Evolutionary conservation across 73 alveolate genomes (phyloP).

Genomic region (Blepharisma japonicum): DNA sequence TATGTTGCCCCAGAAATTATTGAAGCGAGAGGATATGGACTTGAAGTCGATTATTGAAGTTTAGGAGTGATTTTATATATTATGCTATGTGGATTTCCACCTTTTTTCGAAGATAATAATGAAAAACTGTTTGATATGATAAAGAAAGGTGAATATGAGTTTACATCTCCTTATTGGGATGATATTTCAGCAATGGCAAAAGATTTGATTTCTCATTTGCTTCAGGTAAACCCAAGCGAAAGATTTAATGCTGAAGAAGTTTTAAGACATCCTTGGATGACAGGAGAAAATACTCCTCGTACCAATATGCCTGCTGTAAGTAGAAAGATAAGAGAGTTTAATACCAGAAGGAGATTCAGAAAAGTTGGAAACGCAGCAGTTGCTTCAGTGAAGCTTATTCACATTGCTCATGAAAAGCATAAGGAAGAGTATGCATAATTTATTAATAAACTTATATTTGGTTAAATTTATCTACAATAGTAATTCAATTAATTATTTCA

Average conservation of each 20-base stretch:
- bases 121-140: constrained; percentile 76
- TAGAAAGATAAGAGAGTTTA: constrained; percentile 70
- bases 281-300: constrained; percentile 73
- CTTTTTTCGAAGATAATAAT: constrained; percentile 90
- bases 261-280: constrained; percentile 88
- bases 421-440: constrained; percentile 36
- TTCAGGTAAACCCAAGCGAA: constrained; percentile 58
- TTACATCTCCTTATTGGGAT: constrained; percentile 88
- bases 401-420: constrained; percentile 3
- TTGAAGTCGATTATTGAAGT: constrained; percentile 96
- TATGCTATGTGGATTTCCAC: constrained; percentile 94
- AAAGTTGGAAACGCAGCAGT: constrained; percentile 34
- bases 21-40: constrained; percentile 89
- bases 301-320: constrained; percentile 75
- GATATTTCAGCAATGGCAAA: constrained; percentile 76
- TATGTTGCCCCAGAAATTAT: constrained; percentile 98
- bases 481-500: too few species aligned
- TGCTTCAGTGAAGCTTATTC: constrained; percentile 36
- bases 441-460: background rate
- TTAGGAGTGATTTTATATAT: constrained; percentile 90
- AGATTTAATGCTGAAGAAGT: constrained; percentile 79
- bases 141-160: constrained; percentile 72
- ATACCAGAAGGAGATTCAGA: constrained; percentile 72
- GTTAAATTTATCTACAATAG: too few species aligned
- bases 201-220: constrained; percentile 65